Percentiles rank a stretch among this genome's conserved stretches.
phyloP scores from a whole-genome alignment of 2,329 filamentous ascomycete genomes.

The Aspergillus sp. region DNA sequence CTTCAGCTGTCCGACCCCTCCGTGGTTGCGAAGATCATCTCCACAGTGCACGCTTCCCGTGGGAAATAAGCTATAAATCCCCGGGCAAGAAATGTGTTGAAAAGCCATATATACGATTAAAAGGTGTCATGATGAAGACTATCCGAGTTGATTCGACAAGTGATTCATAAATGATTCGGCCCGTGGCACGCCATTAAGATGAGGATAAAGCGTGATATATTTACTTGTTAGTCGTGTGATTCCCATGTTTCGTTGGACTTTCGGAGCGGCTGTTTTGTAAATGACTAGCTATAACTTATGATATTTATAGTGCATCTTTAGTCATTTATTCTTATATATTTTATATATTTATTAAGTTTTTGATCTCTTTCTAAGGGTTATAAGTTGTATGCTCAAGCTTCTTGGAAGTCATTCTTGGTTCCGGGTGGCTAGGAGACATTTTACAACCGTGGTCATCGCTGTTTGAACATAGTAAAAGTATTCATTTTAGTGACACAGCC shows the following conservation, averaged over 20 bases:
- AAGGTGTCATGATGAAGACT: neutral
- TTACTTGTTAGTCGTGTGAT: conserved; percentile 15
- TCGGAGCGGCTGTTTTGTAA: conserved; percentile 14
- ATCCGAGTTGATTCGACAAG: neutral
- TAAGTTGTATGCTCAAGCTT: neutral
- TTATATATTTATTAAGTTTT: neutral
- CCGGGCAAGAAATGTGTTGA: neutral
- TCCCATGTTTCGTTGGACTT: conserved; percentile 16
- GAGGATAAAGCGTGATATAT: neutral
- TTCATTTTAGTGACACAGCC: neutral
- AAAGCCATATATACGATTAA: conserved; percentile 7
- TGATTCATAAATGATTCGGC: neutral
- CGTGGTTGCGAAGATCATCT: conserved; percentile 87
- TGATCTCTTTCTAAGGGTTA: neutral
- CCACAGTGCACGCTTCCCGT: conserved; percentile 63
- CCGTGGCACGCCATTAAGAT: neutral
- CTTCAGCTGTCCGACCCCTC: conserved; percentile 79
- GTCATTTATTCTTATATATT: neutral
- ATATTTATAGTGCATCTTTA: neutral
- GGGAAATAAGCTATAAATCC: conserved; percentile 34
- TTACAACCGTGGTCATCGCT: neutral
- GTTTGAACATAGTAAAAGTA: neutral
- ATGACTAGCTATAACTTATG: conserved; percentile 10
- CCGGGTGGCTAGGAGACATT: too few species aligned
- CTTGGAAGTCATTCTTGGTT: neutral